Evolutionary conservation across 352 stramenopile genomes (phyloP).

Genomic region (Pythium aquatile): DNA sequence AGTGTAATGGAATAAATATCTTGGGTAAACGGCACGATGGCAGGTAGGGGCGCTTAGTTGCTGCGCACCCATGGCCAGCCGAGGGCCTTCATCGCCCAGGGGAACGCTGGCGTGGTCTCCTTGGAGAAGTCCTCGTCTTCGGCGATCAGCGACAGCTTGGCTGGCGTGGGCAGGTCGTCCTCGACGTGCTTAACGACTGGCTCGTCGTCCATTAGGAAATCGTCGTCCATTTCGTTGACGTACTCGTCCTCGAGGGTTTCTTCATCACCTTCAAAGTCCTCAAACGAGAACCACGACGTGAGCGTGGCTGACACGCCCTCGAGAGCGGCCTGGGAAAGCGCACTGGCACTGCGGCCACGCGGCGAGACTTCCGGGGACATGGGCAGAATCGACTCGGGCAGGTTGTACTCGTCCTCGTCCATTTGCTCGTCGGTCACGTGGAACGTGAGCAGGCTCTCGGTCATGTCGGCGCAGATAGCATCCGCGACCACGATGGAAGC

Average conservation of each 20-base stretch:
- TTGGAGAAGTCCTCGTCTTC: conserved; percentile 18
- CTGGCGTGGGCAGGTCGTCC: conserved; percentile 17
- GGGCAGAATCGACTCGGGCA: conserved; percentile 27
- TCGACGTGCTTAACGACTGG: conserved; percentile 1
- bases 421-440: conserved; percentile 16
- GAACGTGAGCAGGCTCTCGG: conserved; percentile 27
- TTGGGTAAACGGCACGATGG: not conserved
- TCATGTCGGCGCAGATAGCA: conserved; percentile 11
- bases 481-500: conserved; percentile 1
- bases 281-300: conserved; percentile 24
- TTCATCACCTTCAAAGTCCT: conserved; percentile 17
- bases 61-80: conserved; percentile 26
- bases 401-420: conserved; percentile 24
- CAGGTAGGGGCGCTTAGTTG: conserved; percentile 15
- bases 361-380: conserved; percentile 24
- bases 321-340: conserved; percentile 16
- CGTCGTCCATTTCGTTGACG: conserved; percentile 21
- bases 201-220: conserved; percentile 26
- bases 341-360: conserved; percentile 18
- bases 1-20: conserved; percentile 4
- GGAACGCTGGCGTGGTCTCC: not conserved
- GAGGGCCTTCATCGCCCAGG: conserved; percentile 22
- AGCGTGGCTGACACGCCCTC: conserved; percentile 17
- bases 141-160: conserved; percentile 28
- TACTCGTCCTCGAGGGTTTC: conserved; percentile 26